Evolutionary conservation across 306 rosid genomes (phyloP).

Genomic region (Trifolium subterraneum): DNA sequence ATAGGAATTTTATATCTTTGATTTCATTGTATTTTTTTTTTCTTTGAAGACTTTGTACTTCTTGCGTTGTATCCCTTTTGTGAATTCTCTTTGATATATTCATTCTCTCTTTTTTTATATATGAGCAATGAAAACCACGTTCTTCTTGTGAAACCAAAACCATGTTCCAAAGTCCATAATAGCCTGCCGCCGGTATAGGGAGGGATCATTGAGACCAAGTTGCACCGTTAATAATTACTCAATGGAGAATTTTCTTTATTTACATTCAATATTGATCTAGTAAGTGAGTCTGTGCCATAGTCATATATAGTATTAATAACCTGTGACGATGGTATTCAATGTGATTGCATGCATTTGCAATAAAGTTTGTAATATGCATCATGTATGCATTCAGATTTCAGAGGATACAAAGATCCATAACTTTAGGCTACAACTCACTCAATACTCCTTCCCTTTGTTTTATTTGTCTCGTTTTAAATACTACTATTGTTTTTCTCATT

Average conservation of each 20-base stretch:
- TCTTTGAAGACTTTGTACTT: too few species aligned
- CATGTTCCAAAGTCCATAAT: not conserved
- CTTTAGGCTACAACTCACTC: not conserved
- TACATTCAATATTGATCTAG: not conserved
- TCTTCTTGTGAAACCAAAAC: not conserved
- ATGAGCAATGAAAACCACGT: not conserved
- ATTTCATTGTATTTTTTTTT: too few species aligned
- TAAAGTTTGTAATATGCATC: not conserved
- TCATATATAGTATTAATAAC: not conserved
- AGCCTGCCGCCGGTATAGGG: not conserved
- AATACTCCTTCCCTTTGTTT: not conserved
- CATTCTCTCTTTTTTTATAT: too few species aligned
- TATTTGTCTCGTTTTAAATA: too few species aligned
- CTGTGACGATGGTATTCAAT: not conserved
- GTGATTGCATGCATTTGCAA: constrained; percentile 24
- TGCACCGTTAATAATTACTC: constrained; percentile 20
- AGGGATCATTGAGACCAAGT: not conserved
- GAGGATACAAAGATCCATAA: constrained; percentile 28
- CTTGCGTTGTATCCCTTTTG: too few species aligned
- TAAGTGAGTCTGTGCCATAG: constrained; percentile 41
- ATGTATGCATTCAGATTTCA: not conserved
- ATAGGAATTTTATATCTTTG: too few species aligned
- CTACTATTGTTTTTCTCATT: too few species aligned
- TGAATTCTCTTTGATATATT: too few species aligned
- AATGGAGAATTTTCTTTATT: not conserved